Evolutionary conservation across 768 basidiomycete genomes (phyloP).

Genomic region (Suillus luteus): DNA sequence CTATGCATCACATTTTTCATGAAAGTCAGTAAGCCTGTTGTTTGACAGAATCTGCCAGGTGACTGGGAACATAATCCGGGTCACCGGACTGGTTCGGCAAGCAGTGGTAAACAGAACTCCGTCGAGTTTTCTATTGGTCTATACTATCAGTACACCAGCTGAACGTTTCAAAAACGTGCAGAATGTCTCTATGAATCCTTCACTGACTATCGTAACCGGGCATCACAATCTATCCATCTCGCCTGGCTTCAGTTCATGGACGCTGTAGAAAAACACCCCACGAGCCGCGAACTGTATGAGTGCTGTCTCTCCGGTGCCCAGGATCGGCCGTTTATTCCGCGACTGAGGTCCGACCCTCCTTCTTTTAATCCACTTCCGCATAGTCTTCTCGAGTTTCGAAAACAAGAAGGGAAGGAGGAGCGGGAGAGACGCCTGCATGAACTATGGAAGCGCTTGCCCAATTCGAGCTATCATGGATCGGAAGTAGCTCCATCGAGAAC

Average conservation of each 20-base stretch:
- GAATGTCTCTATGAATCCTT: conserved; percentile 30
- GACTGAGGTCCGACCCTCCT: conserved; percentile 55
- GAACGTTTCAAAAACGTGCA: conserved; percentile 20
- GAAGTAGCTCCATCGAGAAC: conserved; percentile 23
- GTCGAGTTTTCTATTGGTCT: conserved; percentile 6
- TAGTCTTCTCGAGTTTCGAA: conserved; percentile 64
- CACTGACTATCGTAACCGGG: conserved; percentile 17
- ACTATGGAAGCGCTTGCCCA: conserved; percentile 63
- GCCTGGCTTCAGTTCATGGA: conserved; percentile 17
- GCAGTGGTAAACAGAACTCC: conserved; percentile 34
- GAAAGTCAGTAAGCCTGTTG: not conserved
- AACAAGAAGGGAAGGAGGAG: conserved; percentile 60
- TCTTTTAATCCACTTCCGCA: conserved; percentile 42
- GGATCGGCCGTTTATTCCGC: conserved; percentile 59
- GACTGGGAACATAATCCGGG: not conserved
- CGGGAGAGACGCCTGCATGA: conserved; percentile 61
- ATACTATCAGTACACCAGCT: conserved; percentile 7
- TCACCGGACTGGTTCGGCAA: conserved; percentile 19
- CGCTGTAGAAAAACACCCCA: conserved; percentile 31
- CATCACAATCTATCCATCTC: conserved; percentile 18
- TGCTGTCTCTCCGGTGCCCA: conserved; percentile 52
- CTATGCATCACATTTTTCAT: not conserved
- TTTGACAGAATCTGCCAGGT: not conserved
- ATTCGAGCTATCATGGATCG: conserved; percentile 29
- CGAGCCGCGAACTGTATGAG: conserved; percentile 55